Evolutionary conservation across 805 yeast genomes (phyloP).

Genomic region (Nakazawaea pomicola): DNA sequence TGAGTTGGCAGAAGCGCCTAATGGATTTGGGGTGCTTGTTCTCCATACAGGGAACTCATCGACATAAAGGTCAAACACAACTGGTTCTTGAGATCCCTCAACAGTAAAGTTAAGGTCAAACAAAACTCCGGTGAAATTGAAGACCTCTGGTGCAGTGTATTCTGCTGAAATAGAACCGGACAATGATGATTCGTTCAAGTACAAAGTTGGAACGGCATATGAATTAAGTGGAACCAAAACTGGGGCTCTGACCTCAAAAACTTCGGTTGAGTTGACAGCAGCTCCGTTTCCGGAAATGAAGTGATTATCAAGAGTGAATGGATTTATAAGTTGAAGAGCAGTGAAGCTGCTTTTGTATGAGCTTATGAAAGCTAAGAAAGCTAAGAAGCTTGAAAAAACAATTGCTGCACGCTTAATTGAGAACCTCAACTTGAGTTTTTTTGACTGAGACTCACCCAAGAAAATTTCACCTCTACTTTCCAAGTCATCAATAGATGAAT

Average conservation of each 20-base stretch:
- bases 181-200: slow-evolving; percentile 13
- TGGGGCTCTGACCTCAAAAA: slow-evolving; percentile 16
- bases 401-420: too few relatives aligned
- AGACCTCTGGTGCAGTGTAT: slow-evolving; percentile 14
- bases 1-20: slow-evolving; percentile 18
- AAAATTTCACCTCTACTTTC: slow-evolving; percentile 11
- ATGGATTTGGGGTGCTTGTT: slow-evolving; percentile 23
- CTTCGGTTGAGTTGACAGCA: slow-evolving; percentile 11
- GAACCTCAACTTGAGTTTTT: background rate
- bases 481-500: slow-evolving; percentile 5
- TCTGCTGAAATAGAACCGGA: slow-evolving; percentile 5
- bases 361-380: slow-evolving; percentile 11
- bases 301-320: slow-evolving; percentile 3
- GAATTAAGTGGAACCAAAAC: slow-evolving; percentile 13
- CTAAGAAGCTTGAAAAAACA: background rate
- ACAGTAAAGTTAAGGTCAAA: slow-evolving; percentile 25
- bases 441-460: slow-evolving; percentile 1
- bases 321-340: slow-evolving; percentile 2
- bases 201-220: slow-evolving; percentile 2
- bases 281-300: slow-evolving; percentile 2
- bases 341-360: slow-evolving; percentile 4
- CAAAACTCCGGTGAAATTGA: slow-evolving; percentile 23
- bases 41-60: slow-evolving; percentile 25
- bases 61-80: slow-evolving; percentile 22
- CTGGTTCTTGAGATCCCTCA: slow-evolving; percentile 17